These are phyloP conservation scores for Chaetothyriales sp. DNA, from an alignment of 2,329 filamentous ascomycete species.

Conservation along the genomic window DNA sequence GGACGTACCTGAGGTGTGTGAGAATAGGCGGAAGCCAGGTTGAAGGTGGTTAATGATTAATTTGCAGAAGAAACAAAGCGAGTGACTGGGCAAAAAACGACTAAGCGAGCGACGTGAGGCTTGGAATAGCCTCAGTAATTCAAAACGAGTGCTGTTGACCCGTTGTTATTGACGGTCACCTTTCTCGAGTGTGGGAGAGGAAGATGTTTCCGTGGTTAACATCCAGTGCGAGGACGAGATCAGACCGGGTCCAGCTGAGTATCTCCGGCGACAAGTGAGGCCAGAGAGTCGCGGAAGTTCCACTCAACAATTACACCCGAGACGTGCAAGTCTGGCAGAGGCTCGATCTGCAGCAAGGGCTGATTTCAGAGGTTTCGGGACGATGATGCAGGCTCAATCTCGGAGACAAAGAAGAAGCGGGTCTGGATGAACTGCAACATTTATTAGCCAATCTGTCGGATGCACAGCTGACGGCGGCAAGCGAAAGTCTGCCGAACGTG, in stretches of 20 bases:
- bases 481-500: background rate
- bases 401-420: conserved; percentile 21
- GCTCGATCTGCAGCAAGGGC: conserved; percentile 9
- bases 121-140: conserved; percentile 4
- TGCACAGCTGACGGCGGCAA: background rate
- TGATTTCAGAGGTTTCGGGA: conserved; percentile 20
- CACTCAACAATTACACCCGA: background rate
- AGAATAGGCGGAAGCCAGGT: conserved; percentile 34
- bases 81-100: conserved; percentile 28
- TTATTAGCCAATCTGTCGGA: conserved; percentile 23
- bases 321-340: background rate
- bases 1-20: conserved; percentile 31
- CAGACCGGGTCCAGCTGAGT: background rate
- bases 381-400: conserved; percentile 18
- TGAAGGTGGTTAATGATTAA: conserved; percentile 25
- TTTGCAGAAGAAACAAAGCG: conserved; percentile 30
- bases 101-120: conserved; percentile 34
- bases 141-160: background rate
- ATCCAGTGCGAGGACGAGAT: background rate
- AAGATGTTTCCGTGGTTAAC: background rate
- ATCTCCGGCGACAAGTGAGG: background rate
- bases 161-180: conserved; percentile 1
- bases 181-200: background rate
- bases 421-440: conserved; percentile 24
- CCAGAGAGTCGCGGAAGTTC: background rate